Base-by-base conservation (phyloP, 371 early-diverging fungal genomes). In the Apophysomyces ossiformis region DNA sequence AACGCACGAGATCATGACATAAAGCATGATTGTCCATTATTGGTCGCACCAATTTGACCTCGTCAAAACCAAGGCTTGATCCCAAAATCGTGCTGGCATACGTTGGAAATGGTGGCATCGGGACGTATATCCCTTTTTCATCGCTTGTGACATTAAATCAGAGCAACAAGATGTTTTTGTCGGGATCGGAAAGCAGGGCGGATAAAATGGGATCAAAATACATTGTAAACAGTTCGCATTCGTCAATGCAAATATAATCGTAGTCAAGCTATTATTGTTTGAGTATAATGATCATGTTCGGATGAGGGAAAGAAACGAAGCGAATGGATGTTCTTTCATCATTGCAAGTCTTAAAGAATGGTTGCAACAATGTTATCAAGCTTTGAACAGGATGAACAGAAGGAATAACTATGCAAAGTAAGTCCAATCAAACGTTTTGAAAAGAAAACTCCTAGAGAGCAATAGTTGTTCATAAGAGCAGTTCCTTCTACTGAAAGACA, bases 201-300 rank as follows among this genome's bases (percentile, higher is more conserved):
- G 66, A 68, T 41, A 71, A 60, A 37, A 72, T 54, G 37, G 72
- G 69, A 39, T 72, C 72, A 50, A 68, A 72, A 57, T 69, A 57
- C 43, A 57, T 57, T 3, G 61, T 60, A 61, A 50, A 50, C 18
- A 50, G 50, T 18, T 50, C 50, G 21, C 50, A 50, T 50, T 50
- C 50, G 8, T 21, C 50, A 50, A 50, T 50, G 50, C n/a, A n/a
- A n/a, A n/a, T n/a, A n/a, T n/a, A n/a, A n/a, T n/a, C n/a, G n/a
- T n/a, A n/a, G n/a, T n/a, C n/a, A n/a, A n/a, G n/a, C n/a, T n/a
- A n/a, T n/a, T n/a, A n/a, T n/a, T n/a, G n/a, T n/a, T n/a, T n/a
- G n/a, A n/a, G n/a, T n/a, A n/a, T n/a, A n/a, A n/a, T n/a, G n/a
- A n/a, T n/a, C n/a, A n/a, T n/a, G n/a, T n/a, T n/a, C n/a, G n/a